phyloP scores from a whole-genome alignment of 345 rosid genomes.

The Dovyalis caffra region DNA sequence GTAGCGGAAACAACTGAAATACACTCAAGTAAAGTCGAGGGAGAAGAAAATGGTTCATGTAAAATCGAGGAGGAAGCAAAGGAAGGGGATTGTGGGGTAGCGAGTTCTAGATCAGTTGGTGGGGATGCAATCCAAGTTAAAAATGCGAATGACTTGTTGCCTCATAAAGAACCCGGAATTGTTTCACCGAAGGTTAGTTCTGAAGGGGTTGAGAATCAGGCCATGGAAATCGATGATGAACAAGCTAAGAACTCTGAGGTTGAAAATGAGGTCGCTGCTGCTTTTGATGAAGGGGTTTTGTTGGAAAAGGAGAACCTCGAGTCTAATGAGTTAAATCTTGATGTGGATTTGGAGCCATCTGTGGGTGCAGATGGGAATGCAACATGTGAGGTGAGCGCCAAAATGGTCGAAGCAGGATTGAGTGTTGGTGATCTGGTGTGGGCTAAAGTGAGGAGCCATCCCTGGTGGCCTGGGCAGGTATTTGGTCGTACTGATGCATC shows the following conservation, averaged over 20 bases:
- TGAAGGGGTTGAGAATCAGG: slow-evolving; percentile 17
- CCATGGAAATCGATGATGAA: slow-evolving; percentile 18
- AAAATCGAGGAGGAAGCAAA: not conserved
- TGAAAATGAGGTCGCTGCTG: not conserved
- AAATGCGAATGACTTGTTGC: not conserved
- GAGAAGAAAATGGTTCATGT: not conserved
- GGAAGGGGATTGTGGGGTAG: not conserved
- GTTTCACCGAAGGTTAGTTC: not conserved
- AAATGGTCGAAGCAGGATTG: slow-evolving; percentile 21
- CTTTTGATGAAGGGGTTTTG: slow-evolving; percentile 1
- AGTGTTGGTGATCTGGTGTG: slow-evolving; percentile 67
- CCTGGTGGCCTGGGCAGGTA: slow-evolving; percentile 94
- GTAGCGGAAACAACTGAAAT: not conserved
- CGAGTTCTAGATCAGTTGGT: not conserved
- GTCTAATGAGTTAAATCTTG: slow-evolving; percentile 17
- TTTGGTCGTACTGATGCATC: slow-evolving; percentile 55
- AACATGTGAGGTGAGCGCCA: slow-evolving; percentile 2
- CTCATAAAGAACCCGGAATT: not conserved
- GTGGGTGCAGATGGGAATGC: slow-evolving; percentile 11
- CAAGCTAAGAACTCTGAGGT: slow-evolving; percentile 7
- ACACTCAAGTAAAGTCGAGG: not conserved
- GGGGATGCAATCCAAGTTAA: not conserved
- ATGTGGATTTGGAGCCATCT: slow-evolving; percentile 20
- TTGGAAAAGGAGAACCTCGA: slow-evolving; percentile 7
- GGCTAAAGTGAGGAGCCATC: slow-evolving; percentile 89